A percentile compares a stretch with the other conserved stretches of the same genome.
Conservation (phyloP, 495 filamentous ascomycete species). For the Aspergillus baeticus region DNA sequence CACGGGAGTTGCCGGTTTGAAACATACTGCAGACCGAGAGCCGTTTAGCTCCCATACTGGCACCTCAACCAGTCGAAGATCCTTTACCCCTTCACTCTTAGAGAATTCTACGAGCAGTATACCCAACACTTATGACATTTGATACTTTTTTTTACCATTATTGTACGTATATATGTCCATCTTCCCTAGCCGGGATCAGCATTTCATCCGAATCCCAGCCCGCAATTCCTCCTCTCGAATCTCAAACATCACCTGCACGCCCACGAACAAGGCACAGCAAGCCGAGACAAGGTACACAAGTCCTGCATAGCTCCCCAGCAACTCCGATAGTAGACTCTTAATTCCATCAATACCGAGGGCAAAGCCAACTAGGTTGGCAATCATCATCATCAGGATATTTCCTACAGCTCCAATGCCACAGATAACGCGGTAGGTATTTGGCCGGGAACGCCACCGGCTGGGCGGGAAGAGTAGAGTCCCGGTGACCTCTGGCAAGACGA, state of each 20-base stretch:
- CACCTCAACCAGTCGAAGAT: too few species aligned
- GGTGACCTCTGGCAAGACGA: slow-evolving; percentile 85
- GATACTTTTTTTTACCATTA: not conserved
- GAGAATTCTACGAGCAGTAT: too few species aligned
- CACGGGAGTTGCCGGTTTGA: too few species aligned
- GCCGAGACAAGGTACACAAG: slow-evolving; percentile 69
- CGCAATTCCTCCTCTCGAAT: slow-evolving; percentile 79
- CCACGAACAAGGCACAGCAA: slow-evolving; percentile 74
- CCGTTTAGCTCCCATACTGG: too few species aligned
- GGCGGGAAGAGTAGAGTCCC: slow-evolving; percentile 70
- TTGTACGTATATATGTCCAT: too few species aligned
- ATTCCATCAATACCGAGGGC: slow-evolving; percentile 88
- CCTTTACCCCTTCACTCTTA: too few species aligned
- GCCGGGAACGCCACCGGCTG: slow-evolving; percentile 62
- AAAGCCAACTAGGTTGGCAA: slow-evolving; percentile 92
- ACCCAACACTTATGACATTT: not conserved
- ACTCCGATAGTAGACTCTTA: slow-evolving; percentile 67
- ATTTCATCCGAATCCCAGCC: slow-evolving; percentile 82
- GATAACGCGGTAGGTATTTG: slow-evolving; percentile 71
- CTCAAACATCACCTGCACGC: slow-evolving; percentile 96
- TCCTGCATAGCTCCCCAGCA: slow-evolving; percentile 73
- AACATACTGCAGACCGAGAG: too few species aligned
- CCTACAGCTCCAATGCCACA: slow-evolving; percentile 83
- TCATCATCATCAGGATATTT: slow-evolving; percentile 94
- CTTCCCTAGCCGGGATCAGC: slow-evolving; percentile 41